A percentile compares a stretch with the other conserved stretches of the same genome.
These are phyloP conservation scores for Monilinia fructicola DNA, from an alignment of 2,329 filamentous ascomycete species.

Conservation along the genomic window DNA sequence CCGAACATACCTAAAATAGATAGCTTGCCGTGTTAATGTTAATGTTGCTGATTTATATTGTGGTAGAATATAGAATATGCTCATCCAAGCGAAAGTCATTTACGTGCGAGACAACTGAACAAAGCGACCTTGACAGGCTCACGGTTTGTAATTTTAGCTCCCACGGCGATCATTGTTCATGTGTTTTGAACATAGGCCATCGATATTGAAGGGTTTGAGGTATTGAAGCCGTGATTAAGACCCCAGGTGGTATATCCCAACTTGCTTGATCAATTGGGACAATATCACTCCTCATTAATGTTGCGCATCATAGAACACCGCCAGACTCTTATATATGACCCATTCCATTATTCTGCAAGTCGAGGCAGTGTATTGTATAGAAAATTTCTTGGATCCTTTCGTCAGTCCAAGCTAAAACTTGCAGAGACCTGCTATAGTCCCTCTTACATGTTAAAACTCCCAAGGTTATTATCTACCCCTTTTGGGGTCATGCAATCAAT, in stretches of 20 bases:
- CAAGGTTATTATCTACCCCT: too few species aligned
- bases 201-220: neutral
- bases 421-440: neutral
- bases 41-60: neutral
- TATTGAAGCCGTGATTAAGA: too few species aligned
- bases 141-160: neutral
- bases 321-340: neutral
- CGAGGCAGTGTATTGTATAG: neutral
- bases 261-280: neutral
- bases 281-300: neutral
- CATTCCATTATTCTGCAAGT: neutral
- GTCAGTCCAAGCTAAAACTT: neutral
- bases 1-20: slow-evolving; percentile 28
- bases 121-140: neutral
- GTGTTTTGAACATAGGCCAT: neutral
- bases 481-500: too few species aligned
- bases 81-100: neutral
- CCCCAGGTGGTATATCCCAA: neutral
- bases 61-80: neutral
- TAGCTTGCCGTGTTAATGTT: neutral
- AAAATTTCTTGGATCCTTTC: neutral
- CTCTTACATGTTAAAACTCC: too few species aligned
- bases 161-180: neutral
- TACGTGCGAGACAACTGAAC: neutral
- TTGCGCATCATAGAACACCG: neutral